Percentiles rank a stretch among this genome's conserved stretches.
Conservation (phyloP, 192 early-diverging fungal species). For the Jimgerdemannia lactiflua region DNA sequence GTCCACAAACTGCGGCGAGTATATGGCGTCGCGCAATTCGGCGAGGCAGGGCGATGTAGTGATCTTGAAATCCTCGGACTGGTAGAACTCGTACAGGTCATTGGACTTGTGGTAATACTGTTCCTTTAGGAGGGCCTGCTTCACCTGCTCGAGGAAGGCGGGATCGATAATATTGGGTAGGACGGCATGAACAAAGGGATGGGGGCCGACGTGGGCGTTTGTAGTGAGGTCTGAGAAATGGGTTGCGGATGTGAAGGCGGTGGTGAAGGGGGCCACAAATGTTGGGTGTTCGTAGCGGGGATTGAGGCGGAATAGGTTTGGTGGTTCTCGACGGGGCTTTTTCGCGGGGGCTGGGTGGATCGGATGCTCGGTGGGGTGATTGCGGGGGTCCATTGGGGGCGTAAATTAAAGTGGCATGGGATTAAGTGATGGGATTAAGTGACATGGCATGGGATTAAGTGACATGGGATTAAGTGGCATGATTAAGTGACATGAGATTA, state of each 20-base stretch:
- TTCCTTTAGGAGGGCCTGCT: slow-evolving; percentile 32
- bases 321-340: background rate
- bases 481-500: background rate
- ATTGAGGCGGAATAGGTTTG: slow-evolving; percentile 14
- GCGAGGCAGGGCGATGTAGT: slow-evolving; percentile 36
- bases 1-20: slow-evolving; percentile 57
- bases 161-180: slow-evolving; percentile 34
- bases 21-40: slow-evolving; percentile 52
- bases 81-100: slow-evolving; percentile 71
- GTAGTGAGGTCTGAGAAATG: slow-evolving; percentile 23
- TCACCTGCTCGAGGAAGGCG: slow-evolving; percentile 28
- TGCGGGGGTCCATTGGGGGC: too few relatives aligned
- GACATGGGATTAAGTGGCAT: background rate
- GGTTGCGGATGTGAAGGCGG: slow-evolving; percentile 28
- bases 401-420: too few relatives aligned
- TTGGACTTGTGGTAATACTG: slow-evolving; percentile 52
- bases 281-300: slow-evolving; percentile 26
- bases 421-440: background rate
- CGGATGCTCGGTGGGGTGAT: background rate
- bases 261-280: slow-evolving; percentile 25
- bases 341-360: background rate
- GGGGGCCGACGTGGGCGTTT: slow-evolving; percentile 13
- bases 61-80: slow-evolving; percentile 57
- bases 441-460: background rate
- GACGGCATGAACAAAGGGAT: slow-evolving; percentile 31